Evolutionary conservation across 1,139 yeast genomes (phyloP), one percentile per base, ranked within the genome.

Genomic region (Pichia sp.): DNA sequence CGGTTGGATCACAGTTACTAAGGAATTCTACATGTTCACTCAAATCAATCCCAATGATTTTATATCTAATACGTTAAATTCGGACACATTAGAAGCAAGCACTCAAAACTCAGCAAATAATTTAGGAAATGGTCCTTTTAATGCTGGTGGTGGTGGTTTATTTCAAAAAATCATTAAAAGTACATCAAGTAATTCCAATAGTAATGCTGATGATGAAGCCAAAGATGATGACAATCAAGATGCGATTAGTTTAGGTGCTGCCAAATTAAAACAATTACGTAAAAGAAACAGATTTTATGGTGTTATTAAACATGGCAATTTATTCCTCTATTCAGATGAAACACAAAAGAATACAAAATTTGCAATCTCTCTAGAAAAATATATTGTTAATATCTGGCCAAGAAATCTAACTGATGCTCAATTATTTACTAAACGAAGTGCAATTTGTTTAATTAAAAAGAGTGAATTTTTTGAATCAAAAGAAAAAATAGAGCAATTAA

Each of bases 371-470:
- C 64, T 90, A 33, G 75, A 84, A 5, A 77, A 82, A 55, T 78
- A 80, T 55, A 70, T 86, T 41, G 83, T 87, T 1, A 69, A 85
- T 0, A 66, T 89, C n/a, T 92, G 97, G 97, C 98, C 97, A 1
- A 74, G 90, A 25, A 56, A 59, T 37, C 63, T 80, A 33, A 67
- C 75, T 1, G 96, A 89, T 58, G 87, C 82, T 6, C 85, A 84
- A 55, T 63, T 90, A 32, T 92, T 87, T 62, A 79, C 92, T 12
- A 85, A 85, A 55, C 74, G 81, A 56, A 75, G 87, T 16, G 87
- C 96, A 24, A 81, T 92, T 39, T 84, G 92, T 45, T 67, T 92
- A 12, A 62, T 82, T 48, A 80, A 55, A 31, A 58, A 47, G 32
- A 55, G 46, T 11, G 28, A 29, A 7, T 35, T 27, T n/a, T 23